Base-by-base conservation (phyloP, 305 asterid species). In the Plantago coronopus region DNA sequence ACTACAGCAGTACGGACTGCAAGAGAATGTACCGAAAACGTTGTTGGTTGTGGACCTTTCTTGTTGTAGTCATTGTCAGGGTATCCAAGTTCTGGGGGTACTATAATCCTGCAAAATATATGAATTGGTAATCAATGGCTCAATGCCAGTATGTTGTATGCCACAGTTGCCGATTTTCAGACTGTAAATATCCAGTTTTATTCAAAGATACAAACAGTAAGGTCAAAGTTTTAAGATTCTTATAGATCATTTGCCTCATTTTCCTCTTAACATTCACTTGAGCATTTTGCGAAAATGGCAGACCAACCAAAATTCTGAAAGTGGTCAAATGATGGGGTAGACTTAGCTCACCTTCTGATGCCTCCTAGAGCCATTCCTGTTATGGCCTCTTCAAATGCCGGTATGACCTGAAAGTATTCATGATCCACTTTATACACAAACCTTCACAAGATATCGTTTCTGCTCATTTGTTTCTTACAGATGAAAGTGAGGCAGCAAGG, bases 21-120 rank as follows among this genome's bases (percentile, higher is more conserved):
- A 59, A 34, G 2, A 27, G 27, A 38, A 42, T 63, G 67, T 87
- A 93, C 99, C 89, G 97, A 93, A 77, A 93, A 93, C 22, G 99
- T 89, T 7, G 96, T 83, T 79, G 99, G 99, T 67, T 86, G 79
- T 37, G 99, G 99, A 73, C 97, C 99, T 79, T 83, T 83, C 87
- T 81, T 93, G 88, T 85, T 84, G 84, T 16, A 89, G 82, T 93
- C 97, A 70, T 83, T 76, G 43, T 89, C 97, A 17, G 97, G 97
- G 74, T 93, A 93, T 67, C 99, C 99, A 54, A 93, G 75, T 59
- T 93, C 99, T 43, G 97, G 99, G 62, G 99, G 99, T 58, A 93
- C 99, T 49, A 93, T 42, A 34, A 89, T 85, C 88, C 99, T 93
- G 87, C 62, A 72, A 56, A 23, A 57, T 60, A 62, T 48, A 40